Conservation (phyloP, 2,329 filamentous ascomycete species). For the Pseudogymnoascus sp. region DNA sequence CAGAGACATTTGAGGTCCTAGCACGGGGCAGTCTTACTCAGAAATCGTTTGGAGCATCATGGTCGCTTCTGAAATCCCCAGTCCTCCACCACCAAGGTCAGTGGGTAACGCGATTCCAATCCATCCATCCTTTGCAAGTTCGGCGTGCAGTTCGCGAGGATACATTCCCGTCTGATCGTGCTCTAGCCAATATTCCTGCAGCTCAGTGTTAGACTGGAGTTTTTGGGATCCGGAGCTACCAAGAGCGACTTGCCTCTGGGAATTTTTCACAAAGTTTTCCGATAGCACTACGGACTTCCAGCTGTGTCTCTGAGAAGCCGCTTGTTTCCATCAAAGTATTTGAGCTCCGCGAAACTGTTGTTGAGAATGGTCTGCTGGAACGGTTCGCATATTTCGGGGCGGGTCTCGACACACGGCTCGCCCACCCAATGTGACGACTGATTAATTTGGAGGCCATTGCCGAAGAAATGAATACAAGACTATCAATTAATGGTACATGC, state of each 20-base stretch:
- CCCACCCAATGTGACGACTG: neutral
- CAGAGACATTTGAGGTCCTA: neutral
- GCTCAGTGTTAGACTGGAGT: conserved; percentile 11
- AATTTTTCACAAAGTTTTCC: conserved; percentile 61
- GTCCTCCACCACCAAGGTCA: conserved; percentile 61
- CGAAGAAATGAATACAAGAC: conserved; percentile 10
- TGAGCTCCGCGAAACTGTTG: neutral
- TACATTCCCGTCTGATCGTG: conserved; percentile 63
- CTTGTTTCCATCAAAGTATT: conserved; percentile 57
- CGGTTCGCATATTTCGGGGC: neutral
- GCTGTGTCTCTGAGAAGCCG: conserved; percentile 64
- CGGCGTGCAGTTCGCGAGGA: conserved; percentile 67
- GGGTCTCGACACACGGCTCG: neutral
- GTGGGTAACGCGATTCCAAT: conserved; percentile 74
- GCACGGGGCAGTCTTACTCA: conserved; percentile 33
- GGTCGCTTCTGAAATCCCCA: conserved; percentile 73
- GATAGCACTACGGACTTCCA: conserved; percentile 65
- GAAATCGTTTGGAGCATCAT: conserved; percentile 83
- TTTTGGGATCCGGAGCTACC: conserved; percentile 3
- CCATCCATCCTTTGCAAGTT: conserved; percentile 68
- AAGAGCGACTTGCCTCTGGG: conserved; percentile 38
- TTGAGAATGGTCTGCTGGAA: neutral
- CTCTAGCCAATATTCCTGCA: conserved; percentile 61
- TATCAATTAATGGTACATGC: neutral
- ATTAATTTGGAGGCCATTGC: neutral